phyloP scores from a whole-genome alignment of 2,329 filamentous ascomycete genomes.

The Colletotrichum sp. region DNA sequence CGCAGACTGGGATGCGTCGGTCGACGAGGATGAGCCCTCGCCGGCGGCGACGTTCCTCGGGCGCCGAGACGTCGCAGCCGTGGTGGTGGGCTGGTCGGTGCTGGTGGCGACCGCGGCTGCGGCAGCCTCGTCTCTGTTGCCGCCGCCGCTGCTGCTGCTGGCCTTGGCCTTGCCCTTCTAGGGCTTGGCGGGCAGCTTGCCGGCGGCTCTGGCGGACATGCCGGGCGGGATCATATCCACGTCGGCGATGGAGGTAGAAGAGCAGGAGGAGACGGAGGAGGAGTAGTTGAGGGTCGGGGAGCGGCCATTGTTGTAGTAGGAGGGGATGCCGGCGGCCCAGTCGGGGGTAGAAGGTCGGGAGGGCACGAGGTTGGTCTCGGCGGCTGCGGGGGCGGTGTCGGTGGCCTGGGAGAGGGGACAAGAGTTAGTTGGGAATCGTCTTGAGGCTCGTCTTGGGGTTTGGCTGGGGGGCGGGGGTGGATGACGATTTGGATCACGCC shows the following conservation, averaged over 20 bases:
- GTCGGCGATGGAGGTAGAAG: not conserved
- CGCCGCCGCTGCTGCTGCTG: not conserved
- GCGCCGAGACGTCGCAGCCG: not conserved
- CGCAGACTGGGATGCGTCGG: not conserved
- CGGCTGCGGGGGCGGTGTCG: not conserved
- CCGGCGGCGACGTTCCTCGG: not conserved
- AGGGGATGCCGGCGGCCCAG: conserved; percentile 1
- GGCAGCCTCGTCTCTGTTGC: not conserved
- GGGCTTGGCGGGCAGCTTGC: conserved; percentile 2
- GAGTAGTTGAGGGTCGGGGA: not conserved
- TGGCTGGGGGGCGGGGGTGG: not conserved
- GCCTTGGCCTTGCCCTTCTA: conserved; percentile 1
- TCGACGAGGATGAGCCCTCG: not conserved
- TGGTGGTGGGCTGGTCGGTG: not conserved
- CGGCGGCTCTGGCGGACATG: not conserved
- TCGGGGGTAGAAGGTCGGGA: not conserved
- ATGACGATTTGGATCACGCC: not conserved
- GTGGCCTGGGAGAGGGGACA: not conserved
- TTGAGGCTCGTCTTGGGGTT: not conserved
- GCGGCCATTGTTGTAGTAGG: not conserved
- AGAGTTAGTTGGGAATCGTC: not conserved
- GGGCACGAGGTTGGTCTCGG: not conserved
- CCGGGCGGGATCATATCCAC: not conserved
- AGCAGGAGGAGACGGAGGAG: not conserved
- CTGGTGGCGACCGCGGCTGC: not conserved